Conservation (phyloP, 2,329 filamentous ascomycete species). For the Pseudogymnoascus sp. region DNA sequence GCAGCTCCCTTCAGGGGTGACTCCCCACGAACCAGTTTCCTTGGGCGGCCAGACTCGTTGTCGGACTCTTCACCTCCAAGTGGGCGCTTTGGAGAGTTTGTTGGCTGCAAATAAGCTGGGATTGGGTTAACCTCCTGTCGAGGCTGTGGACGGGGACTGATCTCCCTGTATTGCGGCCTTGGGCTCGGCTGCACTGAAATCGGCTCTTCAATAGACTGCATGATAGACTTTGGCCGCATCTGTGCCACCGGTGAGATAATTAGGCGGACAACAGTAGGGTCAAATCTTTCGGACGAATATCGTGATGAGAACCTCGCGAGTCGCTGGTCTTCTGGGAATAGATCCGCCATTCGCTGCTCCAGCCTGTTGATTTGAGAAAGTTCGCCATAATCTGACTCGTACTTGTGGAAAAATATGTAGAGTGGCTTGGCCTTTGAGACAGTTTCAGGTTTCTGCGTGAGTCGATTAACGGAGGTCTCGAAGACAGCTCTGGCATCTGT, state of each 20-base stretch:
- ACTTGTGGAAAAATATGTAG: slow-evolving; percentile 88
- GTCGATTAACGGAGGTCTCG: slow-evolving; percentile 80
- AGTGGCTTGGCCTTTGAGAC: slow-evolving; percentile 72
- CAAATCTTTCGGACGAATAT: slow-evolving; percentile 66
- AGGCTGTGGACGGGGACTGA: slow-evolving; percentile 27
- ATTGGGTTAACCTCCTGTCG: slow-evolving; percentile 27
- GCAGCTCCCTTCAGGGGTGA: slow-evolving; percentile 90
- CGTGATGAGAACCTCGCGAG: slow-evolving; percentile 69
- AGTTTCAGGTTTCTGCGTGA: slow-evolving; percentile 69
- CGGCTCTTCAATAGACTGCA: slow-evolving; percentile 47
- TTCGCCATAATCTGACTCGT: slow-evolving; percentile 91
- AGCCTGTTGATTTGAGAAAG: slow-evolving; percentile 83
- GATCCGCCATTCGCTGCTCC: slow-evolving; percentile 83
- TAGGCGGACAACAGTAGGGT: slow-evolving; percentile 72
- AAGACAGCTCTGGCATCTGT: slow-evolving; percentile 90
- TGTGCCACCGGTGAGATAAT: slow-evolving; percentile 77
- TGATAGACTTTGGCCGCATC: slow-evolving; percentile 56
- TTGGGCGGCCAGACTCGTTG: slow-evolving; percentile 63
- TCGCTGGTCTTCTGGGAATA: slow-evolving; percentile 83
- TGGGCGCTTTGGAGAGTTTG: slow-evolving; percentile 33
- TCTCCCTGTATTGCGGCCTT: slow-evolving; percentile 20
- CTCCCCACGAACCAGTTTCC: slow-evolving; percentile 81
- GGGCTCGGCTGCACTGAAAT: slow-evolving; percentile 40
- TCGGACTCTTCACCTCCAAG: slow-evolving; percentile 57
- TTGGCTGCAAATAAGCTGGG: slow-evolving; percentile 24